Conservation (phyloP, 148 eudicot genomes). For the Rhododendron mucronatum region DNA sequence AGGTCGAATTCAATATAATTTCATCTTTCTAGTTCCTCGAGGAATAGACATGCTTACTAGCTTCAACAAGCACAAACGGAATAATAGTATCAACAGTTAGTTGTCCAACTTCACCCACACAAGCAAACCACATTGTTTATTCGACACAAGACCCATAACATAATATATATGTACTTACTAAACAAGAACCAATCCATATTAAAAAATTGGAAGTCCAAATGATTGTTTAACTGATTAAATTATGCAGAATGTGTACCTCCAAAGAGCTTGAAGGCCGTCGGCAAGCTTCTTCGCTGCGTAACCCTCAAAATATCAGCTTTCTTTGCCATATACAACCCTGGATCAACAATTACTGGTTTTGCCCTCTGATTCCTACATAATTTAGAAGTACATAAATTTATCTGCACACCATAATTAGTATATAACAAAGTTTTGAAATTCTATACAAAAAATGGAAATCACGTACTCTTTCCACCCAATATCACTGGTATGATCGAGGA, state of each 20-base stretch:
- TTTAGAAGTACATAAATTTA: not conserved
- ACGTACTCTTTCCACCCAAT: slow-evolving; percentile 98
- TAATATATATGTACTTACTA: not conserved
- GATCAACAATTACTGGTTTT: slow-evolving; percentile 84
- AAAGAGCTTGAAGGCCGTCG: slow-evolving; percentile 87
- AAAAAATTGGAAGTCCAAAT: not conserved
- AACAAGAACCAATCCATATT: not conserved
- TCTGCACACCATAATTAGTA: not conserved
- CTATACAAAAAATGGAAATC: not conserved
- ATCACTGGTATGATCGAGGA: slow-evolving; percentile 88
- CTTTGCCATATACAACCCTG: slow-evolving; percentile 71
- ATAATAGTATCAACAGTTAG: not conserved
- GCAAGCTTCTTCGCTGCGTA: slow-evolving; percentile 84
- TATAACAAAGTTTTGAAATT: too few relatives aligned
- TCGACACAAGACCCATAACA: not conserved
- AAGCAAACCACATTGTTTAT: not conserved
- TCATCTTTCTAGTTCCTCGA: not conserved
- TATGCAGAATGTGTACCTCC: slow-evolving; percentile 50
- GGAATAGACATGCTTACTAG: not conserved
- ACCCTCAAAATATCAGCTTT: slow-evolving; percentile 86
- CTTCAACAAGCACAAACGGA: not conserved
- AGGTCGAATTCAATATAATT: not conserved
- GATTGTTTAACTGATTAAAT: not conserved
- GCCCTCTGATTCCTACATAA: slow-evolving; percentile 72
- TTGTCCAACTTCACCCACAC: not conserved